Base-by-base conservation (phyloP, 108 stramenopile genomes). In the Thalassiosira profunda region DNA sequence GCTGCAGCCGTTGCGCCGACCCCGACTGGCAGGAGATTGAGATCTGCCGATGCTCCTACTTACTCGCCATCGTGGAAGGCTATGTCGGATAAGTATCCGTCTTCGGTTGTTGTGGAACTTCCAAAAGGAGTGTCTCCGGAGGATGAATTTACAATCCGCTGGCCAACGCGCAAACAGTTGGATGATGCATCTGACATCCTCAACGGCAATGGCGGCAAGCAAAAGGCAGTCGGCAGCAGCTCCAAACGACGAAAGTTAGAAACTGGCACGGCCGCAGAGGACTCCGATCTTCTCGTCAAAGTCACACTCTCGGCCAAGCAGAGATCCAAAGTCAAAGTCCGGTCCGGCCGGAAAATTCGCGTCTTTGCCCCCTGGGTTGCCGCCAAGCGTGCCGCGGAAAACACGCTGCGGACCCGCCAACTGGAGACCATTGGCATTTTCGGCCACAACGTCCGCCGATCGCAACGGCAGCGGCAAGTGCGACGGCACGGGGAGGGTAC, bases 291-390 rank as follows among this genome's bases (percentile, higher is more conserved):
- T 25, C 44, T 64, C 26, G 60, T 73, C 28, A 63, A 33, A n/a
- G 33, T 73, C 21, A 64, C 46, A 10, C 7, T 73, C 5, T 59
- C 69, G 15, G 44, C 21, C 2, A 38, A 57, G 3, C 0, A 64
- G 9, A 38, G 49, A 55, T 40, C 68, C 4, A 34, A 40, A 47
- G 35, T 8, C 4, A 35, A 20, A 40, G 35, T n/a, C 6, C 31
- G 24, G 2, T 5, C 40, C 35, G 23, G n/a, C 42, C 62, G 37
- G 26, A 40, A 46, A 49, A 52, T 77, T 31, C 46, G 41, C 43
- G 63, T 77, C 17, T 47, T 69, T 26, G 76, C 76, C 1, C 76
- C 76, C 12, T 77, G 76, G 76, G 47, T 69, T 21, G 29, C 76
- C 4, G 67, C 61, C 24, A 37, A 69, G 44, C 67, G 54, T 20